These are phyloP conservation scores for Penicillium glabrum DNA, from an alignment of 2,329 filamentous ascomycete genomes.

Conservation along the genomic window DNA sequence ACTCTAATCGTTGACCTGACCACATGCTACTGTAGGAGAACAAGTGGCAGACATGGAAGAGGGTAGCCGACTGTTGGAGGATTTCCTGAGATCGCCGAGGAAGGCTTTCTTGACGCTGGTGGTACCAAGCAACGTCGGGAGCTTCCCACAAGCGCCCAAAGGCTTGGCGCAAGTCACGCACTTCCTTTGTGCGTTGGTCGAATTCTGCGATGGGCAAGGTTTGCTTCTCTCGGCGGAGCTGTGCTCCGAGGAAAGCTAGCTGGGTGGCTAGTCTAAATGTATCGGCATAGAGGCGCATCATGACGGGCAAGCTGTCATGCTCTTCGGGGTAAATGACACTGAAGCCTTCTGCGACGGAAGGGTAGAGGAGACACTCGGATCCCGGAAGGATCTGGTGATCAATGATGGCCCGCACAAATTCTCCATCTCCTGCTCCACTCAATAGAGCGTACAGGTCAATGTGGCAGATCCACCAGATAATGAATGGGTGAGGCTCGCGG, in stretches of 20 bases:
- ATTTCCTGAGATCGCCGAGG: constrained; percentile 36
- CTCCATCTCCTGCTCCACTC: constrained; percentile 52
- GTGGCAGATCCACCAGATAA: constrained; percentile 55
- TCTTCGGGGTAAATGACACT: constrained; percentile 40
- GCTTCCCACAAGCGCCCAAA: constrained; percentile 41
- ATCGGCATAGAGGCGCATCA: constrained; percentile 48
- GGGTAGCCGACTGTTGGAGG: constrained; percentile 44
- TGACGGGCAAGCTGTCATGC: constrained; percentile 36
- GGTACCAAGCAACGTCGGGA: constrained; percentile 35
- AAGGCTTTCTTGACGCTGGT: constrained; percentile 37
- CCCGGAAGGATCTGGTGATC: constrained; percentile 50
- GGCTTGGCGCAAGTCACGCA: constrained; percentile 38
- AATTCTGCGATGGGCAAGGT: constrained; percentile 23
- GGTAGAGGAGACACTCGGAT: constrained; percentile 38
- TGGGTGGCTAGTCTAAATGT: constrained; percentile 47
- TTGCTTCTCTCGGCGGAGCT: constrained; percentile 39
- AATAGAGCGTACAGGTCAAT: constrained; percentile 58
- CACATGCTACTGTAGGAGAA: constrained; percentile 58
- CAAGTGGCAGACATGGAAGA: constrained; percentile 52
- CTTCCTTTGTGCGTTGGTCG: constrained; percentile 29
- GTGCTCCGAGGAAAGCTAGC: constrained; percentile 45
- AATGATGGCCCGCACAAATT: constrained; percentile 50
- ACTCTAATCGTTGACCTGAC: constrained; percentile 47
- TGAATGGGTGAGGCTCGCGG: constrained; percentile 49
- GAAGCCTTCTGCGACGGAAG: constrained; percentile 34